Percentiles rank a stretch among this genome's conserved stretches.
Evolutionary conservation across 2,329 filamentous ascomycete species (phyloP).

Genomic region (Remersonia thermophila): DNA sequence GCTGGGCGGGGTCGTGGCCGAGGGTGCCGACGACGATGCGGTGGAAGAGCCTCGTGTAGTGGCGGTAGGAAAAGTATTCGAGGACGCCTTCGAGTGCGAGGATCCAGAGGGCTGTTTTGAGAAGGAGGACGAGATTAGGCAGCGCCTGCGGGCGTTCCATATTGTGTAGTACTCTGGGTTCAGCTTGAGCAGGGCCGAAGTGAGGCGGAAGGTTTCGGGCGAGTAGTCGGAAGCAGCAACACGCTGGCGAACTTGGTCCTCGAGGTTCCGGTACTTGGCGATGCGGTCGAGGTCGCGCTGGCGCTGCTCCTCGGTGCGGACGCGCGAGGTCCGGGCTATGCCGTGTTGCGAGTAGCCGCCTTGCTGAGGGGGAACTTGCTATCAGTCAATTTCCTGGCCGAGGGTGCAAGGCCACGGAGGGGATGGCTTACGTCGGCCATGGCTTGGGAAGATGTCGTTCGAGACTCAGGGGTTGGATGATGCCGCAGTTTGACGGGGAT

Average conservation of each 20-base stretch:
- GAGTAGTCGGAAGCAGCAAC: conserved; percentile 35
- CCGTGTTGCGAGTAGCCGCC: conserved; percentile 54
- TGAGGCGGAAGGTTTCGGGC: conserved; percentile 49
- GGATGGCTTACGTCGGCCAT: conserved; percentile 17
- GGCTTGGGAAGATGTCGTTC: too few species aligned
- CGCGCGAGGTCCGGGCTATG: conserved; percentile 55
- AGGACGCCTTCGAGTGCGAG: conserved; percentile 42
- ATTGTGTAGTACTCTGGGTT: conserved; percentile 86
- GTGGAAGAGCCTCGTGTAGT: conserved; percentile 51
- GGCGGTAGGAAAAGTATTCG: conserved; percentile 40
- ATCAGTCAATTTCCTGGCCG: conserved; percentile 16
- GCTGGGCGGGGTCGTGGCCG: conserved; percentile 37
- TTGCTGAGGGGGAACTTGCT: conserved; percentile 9
- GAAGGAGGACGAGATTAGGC: conserved; percentile 47
- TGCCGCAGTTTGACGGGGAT: too few species aligned
- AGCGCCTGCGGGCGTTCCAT: conserved; percentile 77
- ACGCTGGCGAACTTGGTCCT: conserved; percentile 19
- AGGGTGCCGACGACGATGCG: conserved; percentile 44
- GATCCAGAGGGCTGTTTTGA: conserved; percentile 39
- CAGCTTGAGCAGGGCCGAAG: conserved; percentile 58
- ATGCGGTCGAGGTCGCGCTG: conserved; percentile 51
- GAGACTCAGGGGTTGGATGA: too few species aligned
- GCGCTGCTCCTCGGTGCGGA: conserved; percentile 56
- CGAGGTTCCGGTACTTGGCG: conserved; percentile 39
- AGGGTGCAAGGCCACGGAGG: too few species aligned